Evolutionary conservation across 2,329 filamentous ascomycete species (phyloP), one percentile per base, ranked within the genome.

Genomic region (Esteya vermicola): DNA sequence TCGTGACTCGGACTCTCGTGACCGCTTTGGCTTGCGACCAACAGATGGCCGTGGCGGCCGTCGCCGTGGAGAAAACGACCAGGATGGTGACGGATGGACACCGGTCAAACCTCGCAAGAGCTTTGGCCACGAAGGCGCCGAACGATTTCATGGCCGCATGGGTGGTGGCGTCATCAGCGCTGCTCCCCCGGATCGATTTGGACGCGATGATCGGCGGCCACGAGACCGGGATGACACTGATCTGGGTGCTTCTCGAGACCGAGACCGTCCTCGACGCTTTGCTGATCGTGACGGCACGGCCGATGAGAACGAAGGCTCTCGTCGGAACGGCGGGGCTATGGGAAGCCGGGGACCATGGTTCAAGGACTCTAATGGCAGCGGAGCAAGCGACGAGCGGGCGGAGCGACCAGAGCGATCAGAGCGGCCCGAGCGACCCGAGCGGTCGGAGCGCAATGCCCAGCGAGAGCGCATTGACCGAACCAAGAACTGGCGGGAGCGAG

Each of bases 51-150:
- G 57, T 45, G 63, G 59, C 33, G 59, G 70, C 42, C 67, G 72
- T 30, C 67, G 70, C 41, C 72, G 72, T 26, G 64, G 62, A 20
- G 68, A 71, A 36, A 63, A 58, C 34, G 74, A 78, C 30, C 65
- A 67, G 44, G 80, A 83, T 41, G 70, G 64, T 45, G 81, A 86
- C 40, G 78, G 80, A 38, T 85, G 81, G 82, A 83, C 72, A 49
- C 78, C 70, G 21, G 77, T 81, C 28, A 82, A 82, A 52, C 75
- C 79, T 21, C 75, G 80, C 48, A 83, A 81, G 64, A 85, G 76
- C 53, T 78, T 83, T 53, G 77, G 79, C 16, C 68, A 75, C 41
- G 79, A 84, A 45, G 79, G 81, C 31, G 77, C 78, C 45, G 79
- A 84, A 56, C 72, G 78, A 40, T 81, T 82, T 47, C 72, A 75